Conservation (phyloP, 176 grass and related monocot species). For the Raddia distichophylla region DNA sequence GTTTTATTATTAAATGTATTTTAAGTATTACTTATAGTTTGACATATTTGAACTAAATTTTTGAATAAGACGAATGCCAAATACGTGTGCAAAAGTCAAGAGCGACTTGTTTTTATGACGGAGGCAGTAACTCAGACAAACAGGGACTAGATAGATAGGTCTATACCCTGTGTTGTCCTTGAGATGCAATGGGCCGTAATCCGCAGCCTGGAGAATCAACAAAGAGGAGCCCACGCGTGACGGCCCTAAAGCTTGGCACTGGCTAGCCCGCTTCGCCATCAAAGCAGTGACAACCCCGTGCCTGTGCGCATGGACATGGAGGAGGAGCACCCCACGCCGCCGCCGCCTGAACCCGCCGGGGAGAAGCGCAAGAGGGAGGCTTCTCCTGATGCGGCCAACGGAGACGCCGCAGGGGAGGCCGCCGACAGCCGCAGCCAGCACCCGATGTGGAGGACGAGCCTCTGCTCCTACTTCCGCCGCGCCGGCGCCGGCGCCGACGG, state of each 20-base stretch:
- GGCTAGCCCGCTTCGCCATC: background rate
- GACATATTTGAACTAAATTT: no score
- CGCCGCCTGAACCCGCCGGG: slow-evolving; percentile 26
- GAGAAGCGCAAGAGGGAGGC: slow-evolving; percentile 77
- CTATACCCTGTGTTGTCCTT: no score
- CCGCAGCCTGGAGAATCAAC: no score
- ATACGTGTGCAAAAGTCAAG: no score
- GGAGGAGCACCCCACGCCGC: background rate
- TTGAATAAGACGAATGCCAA: no score
- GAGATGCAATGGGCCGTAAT: no score
- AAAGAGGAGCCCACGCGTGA: no score
- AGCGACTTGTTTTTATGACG: no score
- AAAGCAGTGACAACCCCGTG: background rate
- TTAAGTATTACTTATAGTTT: no score
- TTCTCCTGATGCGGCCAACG: background rate
- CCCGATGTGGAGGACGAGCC: slow-evolving; percentile 84
- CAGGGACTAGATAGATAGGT: no score
- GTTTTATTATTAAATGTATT: no score
- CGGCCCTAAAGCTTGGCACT: background rate
- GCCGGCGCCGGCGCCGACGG: slow-evolving; percentile 37
- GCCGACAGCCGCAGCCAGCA: slow-evolving; percentile 13
- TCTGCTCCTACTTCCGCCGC: slow-evolving; percentile 81
- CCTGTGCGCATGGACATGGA: background rate
- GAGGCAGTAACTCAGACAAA: no score
- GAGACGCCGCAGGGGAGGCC: background rate